phyloP scores from a whole-genome alignment of 257 asterid genomes.

The Solanum sejunctum region DNA sequence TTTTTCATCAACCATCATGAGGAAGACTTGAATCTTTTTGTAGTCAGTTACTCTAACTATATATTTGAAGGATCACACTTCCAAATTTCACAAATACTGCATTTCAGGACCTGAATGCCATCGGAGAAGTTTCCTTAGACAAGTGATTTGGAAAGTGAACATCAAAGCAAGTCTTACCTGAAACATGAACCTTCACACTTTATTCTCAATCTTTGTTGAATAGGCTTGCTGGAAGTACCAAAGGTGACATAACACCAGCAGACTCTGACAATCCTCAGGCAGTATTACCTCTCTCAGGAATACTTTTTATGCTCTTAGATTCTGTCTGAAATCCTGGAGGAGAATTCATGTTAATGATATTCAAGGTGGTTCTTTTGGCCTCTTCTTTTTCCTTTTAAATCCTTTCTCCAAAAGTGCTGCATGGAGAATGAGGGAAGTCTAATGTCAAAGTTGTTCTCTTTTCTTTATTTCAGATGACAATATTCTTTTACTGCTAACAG shows the following conservation, averaged over 20 bases:
- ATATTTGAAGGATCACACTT: neutral
- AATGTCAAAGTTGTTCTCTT: neutral
- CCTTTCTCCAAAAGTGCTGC: neutral
- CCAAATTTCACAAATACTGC: neutral
- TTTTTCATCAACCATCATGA: neutral
- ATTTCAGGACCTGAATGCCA: neutral
- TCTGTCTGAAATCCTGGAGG: neutral
- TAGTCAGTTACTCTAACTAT: neutral
- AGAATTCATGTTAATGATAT: neutral
- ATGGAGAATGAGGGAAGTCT: neutral
- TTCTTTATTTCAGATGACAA: neutral
- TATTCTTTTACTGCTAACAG: neutral
- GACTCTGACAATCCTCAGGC: neutral
- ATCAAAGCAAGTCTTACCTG: neutral
- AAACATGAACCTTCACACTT: neutral
- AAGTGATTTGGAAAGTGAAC: neutral
- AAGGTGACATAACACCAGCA: neutral
- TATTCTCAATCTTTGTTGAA: neutral
- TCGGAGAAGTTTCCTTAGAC: neutral
- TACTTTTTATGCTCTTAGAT: neutral
- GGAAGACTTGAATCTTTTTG: neutral
- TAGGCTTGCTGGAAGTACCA: neutral
- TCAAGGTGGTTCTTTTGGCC: neutral
- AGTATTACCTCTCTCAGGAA: neutral
- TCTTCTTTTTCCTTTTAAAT: neutral